These are phyloP conservation scores for Scheffersomyces titani DNA, from an alignment of 1,139 yeast species.

Conservation along the genomic window DNA sequence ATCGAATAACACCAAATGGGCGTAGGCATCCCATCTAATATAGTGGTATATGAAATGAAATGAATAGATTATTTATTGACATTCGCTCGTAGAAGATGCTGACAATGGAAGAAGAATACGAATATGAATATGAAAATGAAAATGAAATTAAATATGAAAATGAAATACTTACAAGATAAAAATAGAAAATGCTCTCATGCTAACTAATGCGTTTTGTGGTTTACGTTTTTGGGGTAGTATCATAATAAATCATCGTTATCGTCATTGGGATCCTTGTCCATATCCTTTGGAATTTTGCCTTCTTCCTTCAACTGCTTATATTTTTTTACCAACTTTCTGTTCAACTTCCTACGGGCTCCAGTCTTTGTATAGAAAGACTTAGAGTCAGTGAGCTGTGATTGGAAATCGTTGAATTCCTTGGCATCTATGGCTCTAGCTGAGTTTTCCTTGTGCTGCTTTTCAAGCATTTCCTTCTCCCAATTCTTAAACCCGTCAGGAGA, in stretches of 20 bases:
- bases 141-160: background rate
- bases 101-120: background rate
- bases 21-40: background rate
- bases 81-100: background rate
- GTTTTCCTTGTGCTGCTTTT: conserved; percentile 18
- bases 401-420: conserved; percentile 24
- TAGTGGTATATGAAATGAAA: background rate
- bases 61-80: background rate
- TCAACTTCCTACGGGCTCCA: conserved; percentile 33
- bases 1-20: conserved; percentile 32
- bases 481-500: conserved; percentile 31
- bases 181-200: background rate
- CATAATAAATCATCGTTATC: conserved; percentile 1
- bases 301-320: conserved; percentile 28
- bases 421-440: conserved; percentile 18
- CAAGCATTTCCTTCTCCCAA: conserved; percentile 36
- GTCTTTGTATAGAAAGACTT: conserved; percentile 25
- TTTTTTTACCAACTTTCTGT: conserved; percentile 30
- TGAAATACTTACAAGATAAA: background rate
- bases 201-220: background rate
- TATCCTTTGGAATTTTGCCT: conserved; percentile 16
- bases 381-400: conserved; percentile 17
- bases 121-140: background rate
- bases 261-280: conserved; percentile 1
- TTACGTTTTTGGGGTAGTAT: background rate